Percentiles rank a stretch among this genome's conserved stretches.
Conservation (phyloP, 768 basidiomycete genomes). For the Dacryopinax primogenitus region DNA sequence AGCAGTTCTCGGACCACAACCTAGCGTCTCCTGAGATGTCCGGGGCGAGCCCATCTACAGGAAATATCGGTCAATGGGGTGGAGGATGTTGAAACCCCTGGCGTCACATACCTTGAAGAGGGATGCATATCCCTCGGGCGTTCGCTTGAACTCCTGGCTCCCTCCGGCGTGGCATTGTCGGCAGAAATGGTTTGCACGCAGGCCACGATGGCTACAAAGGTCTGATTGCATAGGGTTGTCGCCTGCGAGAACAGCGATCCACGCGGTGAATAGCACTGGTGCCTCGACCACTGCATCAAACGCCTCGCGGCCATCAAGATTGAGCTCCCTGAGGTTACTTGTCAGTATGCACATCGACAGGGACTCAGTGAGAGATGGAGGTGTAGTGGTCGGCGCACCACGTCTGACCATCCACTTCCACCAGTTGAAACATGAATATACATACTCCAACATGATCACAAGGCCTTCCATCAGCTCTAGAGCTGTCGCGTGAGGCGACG, state of each 20-base stretch:
- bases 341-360: not conserved
- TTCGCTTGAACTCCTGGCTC: not conserved
- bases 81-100: not conserved
- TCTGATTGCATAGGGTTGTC: constrained; percentile 19
- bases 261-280: constrained; percentile 16
- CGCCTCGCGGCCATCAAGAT: not conserved
- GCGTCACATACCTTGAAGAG: not conserved
- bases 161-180: constrained; percentile 26
- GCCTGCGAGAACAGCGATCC: constrained; percentile 29
- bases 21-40: too few species aligned
- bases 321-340: not conserved
- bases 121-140: not conserved
- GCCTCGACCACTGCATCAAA: not conserved
- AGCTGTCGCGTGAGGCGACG: not conserved
- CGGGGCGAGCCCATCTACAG: not conserved
- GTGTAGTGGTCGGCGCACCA: not conserved
- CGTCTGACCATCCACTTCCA: too few species aligned
- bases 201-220: constrained; percentile 14
- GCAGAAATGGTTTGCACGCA: constrained; percentile 32
- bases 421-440: not conserved
- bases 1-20: too few species aligned
- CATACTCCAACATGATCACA: not conserved
- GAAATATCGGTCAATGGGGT: not conserved
- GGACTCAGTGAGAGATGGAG: not conserved
- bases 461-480: not conserved